Evolutionary conservation across 495 filamentous ascomycete species (phyloP).

Genomic region (Parmelia sp.): DNA sequence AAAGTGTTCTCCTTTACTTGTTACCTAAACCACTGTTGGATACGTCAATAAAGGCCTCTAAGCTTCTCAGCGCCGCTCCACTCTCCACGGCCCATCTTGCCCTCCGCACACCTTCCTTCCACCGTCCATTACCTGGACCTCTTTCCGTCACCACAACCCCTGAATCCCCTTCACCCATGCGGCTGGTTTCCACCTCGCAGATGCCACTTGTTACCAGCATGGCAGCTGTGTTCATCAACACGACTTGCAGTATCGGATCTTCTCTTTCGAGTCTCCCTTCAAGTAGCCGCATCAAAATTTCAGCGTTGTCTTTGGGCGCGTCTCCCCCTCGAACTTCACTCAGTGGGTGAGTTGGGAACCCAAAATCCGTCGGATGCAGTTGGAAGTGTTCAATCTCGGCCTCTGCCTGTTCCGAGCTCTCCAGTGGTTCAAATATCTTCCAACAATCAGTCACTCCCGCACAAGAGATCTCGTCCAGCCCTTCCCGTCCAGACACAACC

Average conservation of each 20-base stretch:
- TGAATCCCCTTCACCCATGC: constrained; percentile 69
- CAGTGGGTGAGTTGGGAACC: constrained; percentile 67
- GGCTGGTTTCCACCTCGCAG: constrained; percentile 72
- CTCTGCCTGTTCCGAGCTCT: constrained; percentile 23
- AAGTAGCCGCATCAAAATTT: constrained; percentile 71
- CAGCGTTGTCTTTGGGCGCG: constrained; percentile 76
- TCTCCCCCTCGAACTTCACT: constrained; percentile 73
- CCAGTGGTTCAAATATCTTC: constrained; percentile 46
- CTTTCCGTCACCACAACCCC: constrained; percentile 68
- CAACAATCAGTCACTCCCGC: constrained; percentile 84
- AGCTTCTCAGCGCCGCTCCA: constrained; percentile 70
- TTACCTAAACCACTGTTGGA: constrained; percentile 32
- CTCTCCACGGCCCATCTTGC: constrained; percentile 79
- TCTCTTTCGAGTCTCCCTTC: constrained; percentile 61
- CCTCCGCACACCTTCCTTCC: constrained; percentile 85
- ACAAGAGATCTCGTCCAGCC: constrained; percentile 91
- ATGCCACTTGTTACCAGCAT: constrained; percentile 75
- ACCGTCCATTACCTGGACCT: constrained; percentile 76
- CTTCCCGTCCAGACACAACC: constrained; percentile 88
- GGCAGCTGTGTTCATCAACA: constrained; percentile 87
- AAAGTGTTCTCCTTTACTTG: neutral
- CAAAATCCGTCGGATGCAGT: constrained; percentile 76
- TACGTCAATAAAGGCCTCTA: constrained; percentile 61
- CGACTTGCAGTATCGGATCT: constrained; percentile 86
- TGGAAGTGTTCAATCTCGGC: constrained; percentile 66